Evolutionary conservation across 1,284 basidiomycete species (phyloP).

Genomic region (Cutaneotrichosporon cyanovorans): DNA sequence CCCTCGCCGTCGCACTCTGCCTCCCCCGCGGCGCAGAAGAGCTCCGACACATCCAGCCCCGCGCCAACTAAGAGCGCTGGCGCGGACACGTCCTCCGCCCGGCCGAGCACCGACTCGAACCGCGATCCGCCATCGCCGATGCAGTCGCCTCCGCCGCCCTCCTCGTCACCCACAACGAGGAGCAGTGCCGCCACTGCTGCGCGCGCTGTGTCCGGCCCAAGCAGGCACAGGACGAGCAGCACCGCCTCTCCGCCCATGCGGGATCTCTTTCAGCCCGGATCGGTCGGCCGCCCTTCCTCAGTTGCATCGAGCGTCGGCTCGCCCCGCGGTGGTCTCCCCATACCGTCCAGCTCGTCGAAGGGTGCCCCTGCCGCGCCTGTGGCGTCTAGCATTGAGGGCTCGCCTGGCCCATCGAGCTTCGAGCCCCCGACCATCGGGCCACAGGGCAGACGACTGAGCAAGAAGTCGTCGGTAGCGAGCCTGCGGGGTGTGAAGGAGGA

Average conservation of each 20-base stretch:
- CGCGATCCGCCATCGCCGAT: background rate
- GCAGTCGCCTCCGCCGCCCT: constrained; percentile 1
- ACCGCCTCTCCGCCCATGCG: constrained; percentile 11
- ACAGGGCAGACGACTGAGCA: constrained; percentile 1
- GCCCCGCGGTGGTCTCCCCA: constrained; percentile 17
- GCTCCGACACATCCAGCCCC: background rate
- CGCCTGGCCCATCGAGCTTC: constrained; percentile 5
- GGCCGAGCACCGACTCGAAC: background rate
- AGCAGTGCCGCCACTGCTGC: too few relatives aligned
- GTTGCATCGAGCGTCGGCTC: constrained; percentile 22
- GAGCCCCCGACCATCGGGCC: background rate
- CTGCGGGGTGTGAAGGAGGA: constrained; percentile 1
- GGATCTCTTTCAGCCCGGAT: constrained; percentile 8
- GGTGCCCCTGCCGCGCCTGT: constrained; percentile 31
- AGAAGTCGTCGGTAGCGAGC: constrained; percentile 5
- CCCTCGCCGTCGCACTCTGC: background rate
- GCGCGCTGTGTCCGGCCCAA: background rate
- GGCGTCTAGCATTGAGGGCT: constrained; percentile 20
- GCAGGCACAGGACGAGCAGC: constrained; percentile 2
- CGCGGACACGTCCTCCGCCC: background rate
- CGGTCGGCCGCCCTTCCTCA: constrained; percentile 24
- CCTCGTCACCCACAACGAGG: background rate
- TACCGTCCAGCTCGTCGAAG: constrained; percentile 14
- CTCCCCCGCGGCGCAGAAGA: background rate
- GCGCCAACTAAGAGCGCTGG: background rate